Percentiles rank a stretch among this genome's conserved stretches.
Conservation (phyloP, 2,329 filamentous ascomycete genomes). For the Neurospora crassa region DNA sequence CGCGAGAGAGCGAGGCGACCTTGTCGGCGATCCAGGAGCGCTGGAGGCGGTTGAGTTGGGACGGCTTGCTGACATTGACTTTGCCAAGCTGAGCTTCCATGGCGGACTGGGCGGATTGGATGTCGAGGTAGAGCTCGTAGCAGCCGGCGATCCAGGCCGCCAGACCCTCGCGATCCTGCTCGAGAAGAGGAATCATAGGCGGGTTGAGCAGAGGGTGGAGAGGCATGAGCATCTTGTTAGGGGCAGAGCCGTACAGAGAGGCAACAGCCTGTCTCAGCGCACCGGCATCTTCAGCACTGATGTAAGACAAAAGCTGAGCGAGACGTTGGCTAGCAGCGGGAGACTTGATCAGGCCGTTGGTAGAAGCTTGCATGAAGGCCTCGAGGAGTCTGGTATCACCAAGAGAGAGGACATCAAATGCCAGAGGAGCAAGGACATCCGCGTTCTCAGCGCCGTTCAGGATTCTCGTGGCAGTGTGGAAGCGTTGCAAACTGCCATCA, state of each 20-base stretch:
- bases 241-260: slow-evolving; percentile 17
- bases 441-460: slow-evolving; percentile 19
- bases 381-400: slow-evolving; percentile 32
- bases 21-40: slow-evolving; percentile 46
- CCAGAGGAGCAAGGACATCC: slow-evolving; percentile 26
- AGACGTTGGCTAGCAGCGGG: slow-evolving; percentile 12
- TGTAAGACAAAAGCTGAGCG: slow-evolving; percentile 15
- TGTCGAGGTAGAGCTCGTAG: slow-evolving; percentile 40
- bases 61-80: slow-evolving; percentile 38
- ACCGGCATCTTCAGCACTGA: slow-evolving; percentile 22
- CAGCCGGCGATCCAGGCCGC: slow-evolving; percentile 41
- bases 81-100: slow-evolving; percentile 33
- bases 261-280: slow-evolving; percentile 25
- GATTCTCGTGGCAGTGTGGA: slow-evolving; percentile 28
- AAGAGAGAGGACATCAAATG: slow-evolving; percentile 39
- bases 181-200: slow-evolving; percentile 37
- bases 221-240: slow-evolving; percentile 31
- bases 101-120: slow-evolving; percentile 31
- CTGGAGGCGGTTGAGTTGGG: slow-evolving; percentile 49
- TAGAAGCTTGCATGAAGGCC: slow-evolving; percentile 15
- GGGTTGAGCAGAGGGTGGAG: slow-evolving; percentile 52
- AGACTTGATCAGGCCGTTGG: slow-evolving; percentile 9
- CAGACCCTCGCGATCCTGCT: slow-evolving; percentile 24
- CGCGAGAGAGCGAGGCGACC: slow-evolving; percentile 47
- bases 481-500: slow-evolving; percentile 41